phyloP scores from a whole-genome alignment of 2,329 filamentous ascomycete species.

The Penicillium sp. region DNA sequence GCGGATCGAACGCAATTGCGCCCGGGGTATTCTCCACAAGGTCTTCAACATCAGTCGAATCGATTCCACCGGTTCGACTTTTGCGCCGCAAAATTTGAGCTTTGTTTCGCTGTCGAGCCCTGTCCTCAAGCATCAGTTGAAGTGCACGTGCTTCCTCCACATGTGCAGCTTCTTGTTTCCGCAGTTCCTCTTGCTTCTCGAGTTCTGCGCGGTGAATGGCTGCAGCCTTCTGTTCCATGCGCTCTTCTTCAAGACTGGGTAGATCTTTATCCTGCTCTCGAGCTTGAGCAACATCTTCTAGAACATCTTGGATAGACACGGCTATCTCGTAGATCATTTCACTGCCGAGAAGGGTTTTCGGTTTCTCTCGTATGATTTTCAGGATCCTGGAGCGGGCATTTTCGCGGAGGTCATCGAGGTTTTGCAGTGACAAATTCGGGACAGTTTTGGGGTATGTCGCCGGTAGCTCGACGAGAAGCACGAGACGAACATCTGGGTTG shows the following conservation, averaged over 20 bases:
- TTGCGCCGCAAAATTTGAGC: slow-evolving; percentile 41
- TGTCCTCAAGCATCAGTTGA: slow-evolving; percentile 42
- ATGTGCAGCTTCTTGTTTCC: slow-evolving; percentile 43
- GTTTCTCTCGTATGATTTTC: slow-evolving; percentile 67
- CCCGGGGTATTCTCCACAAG: slow-evolving; percentile 37
- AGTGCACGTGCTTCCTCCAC: slow-evolving; percentile 44
- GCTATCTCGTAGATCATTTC: slow-evolving; percentile 68
- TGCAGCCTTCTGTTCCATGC: slow-evolving; percentile 76
- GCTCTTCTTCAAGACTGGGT: slow-evolving; percentile 85
- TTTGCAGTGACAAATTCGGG: slow-evolving; percentile 70
- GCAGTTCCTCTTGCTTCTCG: slow-evolving; percentile 52
- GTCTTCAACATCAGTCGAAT: slow-evolving; percentile 31
- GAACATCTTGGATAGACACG: slow-evolving; percentile 63
- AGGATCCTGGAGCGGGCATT: slow-evolving; percentile 71
- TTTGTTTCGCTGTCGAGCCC: slow-evolving; percentile 42
- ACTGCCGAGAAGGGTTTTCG: slow-evolving; percentile 63
- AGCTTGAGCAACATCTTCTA: slow-evolving; percentile 82
- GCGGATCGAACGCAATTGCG: slow-evolving; percentile 46
- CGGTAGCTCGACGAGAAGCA: slow-evolving; percentile 77
- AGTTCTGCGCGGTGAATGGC: slow-evolving; percentile 58
- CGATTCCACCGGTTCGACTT: slow-evolving; percentile 38
- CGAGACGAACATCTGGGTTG: slow-evolving; percentile 70
- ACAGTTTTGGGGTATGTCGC: slow-evolving; percentile 87
- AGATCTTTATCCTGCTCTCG: slow-evolving; percentile 74
- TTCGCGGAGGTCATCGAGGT: slow-evolving; percentile 65